A percentile compares a stretch with the other conserved stretches of the same genome.
phyloP scores from a whole-genome alignment of 2,329 filamentous ascomycete species.

The Sporothrix schenckii region DNA sequence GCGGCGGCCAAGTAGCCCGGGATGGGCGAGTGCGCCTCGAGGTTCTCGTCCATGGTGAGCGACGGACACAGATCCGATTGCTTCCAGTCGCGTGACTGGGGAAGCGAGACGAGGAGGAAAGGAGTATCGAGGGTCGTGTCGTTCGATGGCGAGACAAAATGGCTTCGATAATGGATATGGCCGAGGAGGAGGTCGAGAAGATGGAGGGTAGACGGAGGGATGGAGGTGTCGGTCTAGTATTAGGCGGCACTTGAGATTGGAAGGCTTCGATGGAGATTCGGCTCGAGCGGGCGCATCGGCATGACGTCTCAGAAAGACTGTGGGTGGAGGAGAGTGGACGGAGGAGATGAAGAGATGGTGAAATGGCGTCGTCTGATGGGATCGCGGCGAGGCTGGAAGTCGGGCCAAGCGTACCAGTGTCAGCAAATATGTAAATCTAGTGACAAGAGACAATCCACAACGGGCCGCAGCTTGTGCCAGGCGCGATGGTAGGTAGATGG shows the following conservation, averaged over 20 bases:
- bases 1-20: slow-evolving; percentile 46
- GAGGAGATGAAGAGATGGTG: slow-evolving; percentile 3
- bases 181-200: not conserved
- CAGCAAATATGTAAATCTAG: not conserved
- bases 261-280: slow-evolving; percentile 5
- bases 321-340: not conserved
- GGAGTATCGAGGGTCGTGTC: not conserved
- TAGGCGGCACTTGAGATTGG: slow-evolving; percentile 8
- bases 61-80: not conserved
- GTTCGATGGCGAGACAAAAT: not conserved
- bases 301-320: not conserved
- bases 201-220: not conserved
- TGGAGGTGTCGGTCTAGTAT: not conserved
- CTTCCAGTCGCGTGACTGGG: not conserved
- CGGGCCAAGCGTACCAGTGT: not conserved
- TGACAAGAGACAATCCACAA: not conserved
- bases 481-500: not conserved
- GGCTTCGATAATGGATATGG: not conserved
- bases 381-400: slow-evolving; percentile 12
- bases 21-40: slow-evolving; percentile 35
- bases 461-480: not conserved
- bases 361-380: not conserved
- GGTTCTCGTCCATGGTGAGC: slow-evolving; percentile 45
- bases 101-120: not conserved
- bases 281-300: slow-evolving; percentile 26